Evolutionary conservation across 2,329 filamentous ascomycete genomes (phyloP), one percentile per base, ranked within the genome.

Genomic region (Cladobotryum protrusum): DNA sequence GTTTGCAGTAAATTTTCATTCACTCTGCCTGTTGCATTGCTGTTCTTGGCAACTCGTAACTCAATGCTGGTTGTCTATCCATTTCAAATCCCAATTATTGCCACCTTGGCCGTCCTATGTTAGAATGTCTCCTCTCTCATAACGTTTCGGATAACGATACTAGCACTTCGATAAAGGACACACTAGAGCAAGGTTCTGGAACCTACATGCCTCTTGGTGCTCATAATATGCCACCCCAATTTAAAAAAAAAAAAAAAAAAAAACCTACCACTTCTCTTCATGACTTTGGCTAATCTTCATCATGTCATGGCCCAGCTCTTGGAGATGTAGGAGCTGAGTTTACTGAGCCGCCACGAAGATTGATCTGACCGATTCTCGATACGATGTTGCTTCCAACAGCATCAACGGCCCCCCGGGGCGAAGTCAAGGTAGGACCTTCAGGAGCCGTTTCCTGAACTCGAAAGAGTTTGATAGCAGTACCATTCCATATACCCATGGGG

Each of bases 401-500:
- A 68, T 96, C 92, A 3, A 96, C 91, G 1, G 92, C 92, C 0
- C 91, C 92, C 52, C 90, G 81, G 0, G 93, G 93, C 33, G 87
- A 89, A 19, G 89, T 82, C 54, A 99, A 68, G 12, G 85, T 89
- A 3, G 91, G 90, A 0, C 91, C 87, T 57, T 86, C 78, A 1
- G 88, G 79, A 2, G 85, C 87, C 14, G 86, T 87, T 63, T 95
- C 88, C 66, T 95, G 89, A 3, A 96, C 90, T 45, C 83, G 84
- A 71, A 99, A 99, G 13, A 99, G 74, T 63, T 86, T 87, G 65
- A 99, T 89, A 2, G 76, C 76, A 1, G 93, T 97, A 34, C 89
- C 87, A 62, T 92, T 96, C 92, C 93, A 99, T 2, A 96, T 84
- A 7, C 93, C 92, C 32, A 91, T 88, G 2, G 88, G 91, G 29